Evolutionary conservation across 2,329 filamentous ascomycete genomes (phyloP), one percentile per base, ranked within the genome.

Genomic region (Stagonosporopsis chrysanthemi): DNA sequence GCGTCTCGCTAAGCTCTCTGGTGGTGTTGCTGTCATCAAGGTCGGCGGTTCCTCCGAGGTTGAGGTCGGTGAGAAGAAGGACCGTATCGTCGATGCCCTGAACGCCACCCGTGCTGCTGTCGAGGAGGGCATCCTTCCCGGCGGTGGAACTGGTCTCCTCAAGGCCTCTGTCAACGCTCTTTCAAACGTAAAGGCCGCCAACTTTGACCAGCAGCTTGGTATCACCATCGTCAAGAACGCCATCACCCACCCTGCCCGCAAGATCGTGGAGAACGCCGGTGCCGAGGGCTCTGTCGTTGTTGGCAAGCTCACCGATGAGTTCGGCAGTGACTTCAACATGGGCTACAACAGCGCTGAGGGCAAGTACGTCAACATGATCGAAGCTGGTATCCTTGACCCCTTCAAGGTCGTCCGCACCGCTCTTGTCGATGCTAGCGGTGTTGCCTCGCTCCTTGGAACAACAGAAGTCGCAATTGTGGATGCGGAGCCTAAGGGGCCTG

Each of bases 41-140:
- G 95, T 99, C 64, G 95, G 95, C 73, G 95, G 95, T 79, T 87
- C 93, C 64, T 98, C 94, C 64, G 95, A 99, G 83, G 94, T 99
- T 66, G 95, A 99, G 86, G 95, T 99, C 56, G 90, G 93, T 69
- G 95, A 99, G 88, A 99, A 99, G 92, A 99, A 99, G 88, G 95
- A 99, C 80, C 92, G 95, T 78, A 97, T 98, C 73, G 95, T 99
- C 62, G 95, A 99, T 81, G 95, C 95, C 59, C 85, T 99, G 62
- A 99, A 99, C 81, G 95, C 95, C 69, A 99, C 95, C 66, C 94
- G 95, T 72, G 95, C 95, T 70, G 95, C 95, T 73, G 95, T 99
- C 67, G 95, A 99, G 87, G 93, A 98, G 83, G 95, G 95, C 81
- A 99, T 99, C 80, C 90, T 99, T 66, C 95, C 95, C 69, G 95